Evolutionary conservation across 179 eudicot genomes (phyloP).

Genomic region (Monotropa hypopitys): DNA sequence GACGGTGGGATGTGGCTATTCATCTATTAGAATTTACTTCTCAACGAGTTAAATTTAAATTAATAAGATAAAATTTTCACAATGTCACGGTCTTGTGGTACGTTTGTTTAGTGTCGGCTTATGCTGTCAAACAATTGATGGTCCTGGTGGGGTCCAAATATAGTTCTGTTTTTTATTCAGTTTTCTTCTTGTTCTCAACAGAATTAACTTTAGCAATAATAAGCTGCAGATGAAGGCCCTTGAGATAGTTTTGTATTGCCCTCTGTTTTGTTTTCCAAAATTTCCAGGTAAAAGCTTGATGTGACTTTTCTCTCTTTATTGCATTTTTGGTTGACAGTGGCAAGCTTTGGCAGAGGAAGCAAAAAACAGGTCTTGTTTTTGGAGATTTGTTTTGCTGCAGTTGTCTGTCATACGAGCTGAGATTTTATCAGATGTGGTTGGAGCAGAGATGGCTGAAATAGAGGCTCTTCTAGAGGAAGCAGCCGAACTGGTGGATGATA

Average conservation of each 20-base stretch:
- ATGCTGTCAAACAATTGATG: background rate
- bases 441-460: constrained; percentile 70
- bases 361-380: constrained; percentile 63
- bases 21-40: background rate
- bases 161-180: background rate
- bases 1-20: background rate
- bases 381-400: constrained; percentile 94
- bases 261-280: background rate
- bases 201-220: background rate
- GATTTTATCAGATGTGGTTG: constrained; percentile 42
- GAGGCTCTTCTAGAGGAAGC: constrained; percentile 90
- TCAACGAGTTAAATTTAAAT: background rate
- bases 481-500: constrained; percentile 87
- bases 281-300: background rate
- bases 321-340: constrained; percentile 47
- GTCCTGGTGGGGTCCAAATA: background rate
- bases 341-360: constrained; percentile 81
- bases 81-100: background rate
- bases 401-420: constrained; percentile 66
- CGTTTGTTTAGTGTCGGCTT: background rate
- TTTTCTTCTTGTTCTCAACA: constrained; percentile 1
- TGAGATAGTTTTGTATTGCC: background rate
- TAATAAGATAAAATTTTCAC: background rate
- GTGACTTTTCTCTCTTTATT: constrained; percentile 6
- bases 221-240: background rate